Base-by-base conservation (phyloP, 1,284 basidiomycete genomes). In the Ustilago hordei region DNA sequence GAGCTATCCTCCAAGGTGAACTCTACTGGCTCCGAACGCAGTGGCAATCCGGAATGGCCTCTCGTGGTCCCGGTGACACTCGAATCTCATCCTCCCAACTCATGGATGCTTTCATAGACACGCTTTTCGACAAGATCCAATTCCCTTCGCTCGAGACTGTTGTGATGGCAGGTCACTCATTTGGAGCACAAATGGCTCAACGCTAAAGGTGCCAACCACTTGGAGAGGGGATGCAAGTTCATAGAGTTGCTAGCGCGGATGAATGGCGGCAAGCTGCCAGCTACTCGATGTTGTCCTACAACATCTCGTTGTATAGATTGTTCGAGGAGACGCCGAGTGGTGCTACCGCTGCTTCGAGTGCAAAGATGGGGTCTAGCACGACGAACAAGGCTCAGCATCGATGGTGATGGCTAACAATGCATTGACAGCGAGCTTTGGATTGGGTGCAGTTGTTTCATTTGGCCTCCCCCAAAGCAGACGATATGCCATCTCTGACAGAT, bases 151-250 rank as follows among this genome's bases (percentile, higher is more conserved):
- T 84, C 35, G 66, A 81, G n/a, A 57, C 54, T 6, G 81, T 81
- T 47, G 71, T 78, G 36, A 19, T 84, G 15, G 78, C 75, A 7
- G 82, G 82, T 36, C 82, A 84, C 68, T 82, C 80, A 50, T 79
- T 84, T 78, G 82, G 81, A 19, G 82, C 81, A 2, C 82, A 84
- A 63, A 78, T 75, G 62, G 76, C 69, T 19, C 75, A 78, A 45
- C 73, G 81, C 28, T 84, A 84, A 84, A 56, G 82, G 82, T 19
- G 69, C 72, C n/a, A 83, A 79, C 66, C 81, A 83, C 43, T 50
- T 84, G 35, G 77, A 79, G 54, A 60, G 82, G 3, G 82, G 82
- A 48, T 60, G 68, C 52, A 59, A 81, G 8, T 81, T 82, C 63
- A 68, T 80, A 48, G 59, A 78, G 38, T 35, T 56, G 28, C 35